A percentile compares a stretch with the other conserved stretches of the same genome.
These are phyloP conservation scores for Penicillium sp. DNA, from an alignment of 2,329 filamentous ascomycete species.

Conservation along the genomic window DNA sequence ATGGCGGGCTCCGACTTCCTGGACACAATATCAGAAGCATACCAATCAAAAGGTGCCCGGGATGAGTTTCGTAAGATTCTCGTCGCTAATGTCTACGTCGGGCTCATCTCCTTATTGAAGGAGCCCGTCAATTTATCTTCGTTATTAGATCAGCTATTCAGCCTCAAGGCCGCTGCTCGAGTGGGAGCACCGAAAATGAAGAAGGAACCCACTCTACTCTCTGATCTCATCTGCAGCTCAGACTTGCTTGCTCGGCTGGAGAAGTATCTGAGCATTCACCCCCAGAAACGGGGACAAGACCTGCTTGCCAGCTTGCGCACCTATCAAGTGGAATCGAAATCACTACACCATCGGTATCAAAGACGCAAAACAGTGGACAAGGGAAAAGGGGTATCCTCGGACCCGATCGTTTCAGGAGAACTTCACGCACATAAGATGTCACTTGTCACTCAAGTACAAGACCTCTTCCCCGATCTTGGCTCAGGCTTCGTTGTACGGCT, in stretches of 20 bases:
- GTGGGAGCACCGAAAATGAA: conserved; percentile 49
- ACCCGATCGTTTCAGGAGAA: conserved; percentile 37
- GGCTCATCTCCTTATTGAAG: conserved; percentile 67
- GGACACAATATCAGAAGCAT: conserved; percentile 61
- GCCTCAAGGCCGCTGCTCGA: conserved; percentile 69
- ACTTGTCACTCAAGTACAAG: conserved; percentile 84
- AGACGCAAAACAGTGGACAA: conserved; percentile 38
- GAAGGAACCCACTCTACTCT: conserved; percentile 62
- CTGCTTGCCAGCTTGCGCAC: conserved; percentile 38
- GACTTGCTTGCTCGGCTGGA: conserved; percentile 59
- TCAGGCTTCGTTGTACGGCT: conserved; percentile 76
- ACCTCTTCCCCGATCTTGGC: conserved; percentile 85
- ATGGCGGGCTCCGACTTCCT: conserved; percentile 84
- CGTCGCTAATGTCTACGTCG: conserved; percentile 71
- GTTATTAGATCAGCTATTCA: conserved; percentile 79
- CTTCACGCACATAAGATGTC: conserved; percentile 80
- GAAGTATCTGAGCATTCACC: conserved; percentile 30
- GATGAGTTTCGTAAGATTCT: conserved; percentile 63
- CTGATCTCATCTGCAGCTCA: conserved; percentile 76
- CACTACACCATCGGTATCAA: conserved; percentile 44
- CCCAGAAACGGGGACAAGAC: conserved; percentile 43
- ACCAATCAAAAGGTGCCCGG: conserved; percentile 53
- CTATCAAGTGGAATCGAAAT: conserved; percentile 40
- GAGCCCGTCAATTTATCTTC: conserved; percentile 68
- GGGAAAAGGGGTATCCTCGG: conserved; percentile 39